Percentiles rank a stretch among this genome's conserved stretches.
Conservation (phyloP, 257 asterid species). For the Datura wrightii region DNA sequence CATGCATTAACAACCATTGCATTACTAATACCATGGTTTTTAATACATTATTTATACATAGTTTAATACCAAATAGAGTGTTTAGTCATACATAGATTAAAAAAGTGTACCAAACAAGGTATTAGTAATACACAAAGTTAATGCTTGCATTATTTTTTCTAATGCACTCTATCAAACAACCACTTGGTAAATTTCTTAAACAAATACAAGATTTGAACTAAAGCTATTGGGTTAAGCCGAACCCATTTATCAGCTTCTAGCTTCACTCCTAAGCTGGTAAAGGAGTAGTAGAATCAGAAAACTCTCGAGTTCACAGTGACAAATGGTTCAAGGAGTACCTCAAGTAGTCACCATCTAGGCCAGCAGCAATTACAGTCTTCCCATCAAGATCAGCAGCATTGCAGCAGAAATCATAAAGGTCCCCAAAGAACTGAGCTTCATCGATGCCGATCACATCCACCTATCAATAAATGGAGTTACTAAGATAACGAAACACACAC, state of each 20-base stretch:
- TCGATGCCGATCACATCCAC: slow-evolving; percentile 90
- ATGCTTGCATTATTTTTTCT: too few species aligned
- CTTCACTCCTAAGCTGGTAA: background rate
- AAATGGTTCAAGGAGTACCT: slow-evolving; percentile 50
- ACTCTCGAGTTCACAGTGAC: background rate
- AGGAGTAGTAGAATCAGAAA: background rate
- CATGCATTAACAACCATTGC: too few species aligned
- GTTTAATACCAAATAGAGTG: too few species aligned
- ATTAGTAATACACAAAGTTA: too few species aligned
- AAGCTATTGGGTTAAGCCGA: background rate
- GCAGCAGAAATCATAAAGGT: slow-evolving; percentile 84
- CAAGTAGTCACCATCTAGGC: slow-evolving; percentile 90
- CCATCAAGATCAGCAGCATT: slow-evolving; percentile 92
- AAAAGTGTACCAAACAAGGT: too few species aligned
- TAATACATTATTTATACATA: too few species aligned
- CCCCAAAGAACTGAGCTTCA: slow-evolving; percentile 89
- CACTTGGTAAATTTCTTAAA: too few species aligned
- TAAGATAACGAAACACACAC: background rate
- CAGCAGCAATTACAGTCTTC: slow-evolving; percentile 80
- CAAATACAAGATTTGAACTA: background rate
- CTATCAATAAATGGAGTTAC: slow-evolving; percentile 36
- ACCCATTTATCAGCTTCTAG: background rate
- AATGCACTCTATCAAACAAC: too few species aligned
- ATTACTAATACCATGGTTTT: too few species aligned
- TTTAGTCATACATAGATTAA: too few species aligned